A percentile compares a stretch with the other conserved stretches of the same genome.
Evolutionary conservation across 305 asterid species (phyloP).

Genomic region (Fraxinus sp.): DNA sequence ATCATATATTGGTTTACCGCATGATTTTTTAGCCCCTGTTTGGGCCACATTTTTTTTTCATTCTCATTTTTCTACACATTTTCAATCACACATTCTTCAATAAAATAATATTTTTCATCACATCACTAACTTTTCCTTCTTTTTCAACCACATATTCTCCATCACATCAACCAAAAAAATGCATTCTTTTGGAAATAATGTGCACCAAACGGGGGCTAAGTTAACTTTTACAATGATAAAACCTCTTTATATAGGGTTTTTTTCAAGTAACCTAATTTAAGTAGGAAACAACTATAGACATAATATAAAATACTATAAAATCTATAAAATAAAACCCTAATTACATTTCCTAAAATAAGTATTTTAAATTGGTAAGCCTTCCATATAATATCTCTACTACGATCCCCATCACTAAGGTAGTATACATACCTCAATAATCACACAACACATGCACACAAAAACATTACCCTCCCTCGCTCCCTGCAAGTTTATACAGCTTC

Average conservation of each 20-base stretch:
- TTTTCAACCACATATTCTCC: too few relatives aligned
- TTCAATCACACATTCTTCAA: too few relatives aligned
- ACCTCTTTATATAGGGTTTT: background rate
- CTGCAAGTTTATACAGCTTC: background rate
- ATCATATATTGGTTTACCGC: too few relatives aligned
- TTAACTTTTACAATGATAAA: background rate
- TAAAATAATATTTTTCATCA: too few relatives aligned
- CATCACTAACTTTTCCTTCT: too few relatives aligned
- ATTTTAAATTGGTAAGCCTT: background rate
- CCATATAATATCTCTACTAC: background rate
- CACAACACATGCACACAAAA: background rate
- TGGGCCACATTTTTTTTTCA: too few relatives aligned
- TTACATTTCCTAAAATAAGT: background rate
- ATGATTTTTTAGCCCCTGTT: too few relatives aligned
- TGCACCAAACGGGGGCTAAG: too few relatives aligned
- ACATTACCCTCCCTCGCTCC: background rate
- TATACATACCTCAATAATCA: slow-evolving; percentile 4
- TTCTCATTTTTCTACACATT: too few relatives aligned
- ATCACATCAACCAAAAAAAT: too few relatives aligned
- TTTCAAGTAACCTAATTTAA: background rate
- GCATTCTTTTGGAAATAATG: too few relatives aligned
- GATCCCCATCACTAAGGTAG: background rate
- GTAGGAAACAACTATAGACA: background rate
- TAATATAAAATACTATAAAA: background rate
- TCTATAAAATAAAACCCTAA: background rate